A percentile compares a stretch with the other conserved stretches of the same genome.
Evolutionary conservation across 352 stramenopile genomes (phyloP).

Genomic region (Pythium dissimile): DNA sequence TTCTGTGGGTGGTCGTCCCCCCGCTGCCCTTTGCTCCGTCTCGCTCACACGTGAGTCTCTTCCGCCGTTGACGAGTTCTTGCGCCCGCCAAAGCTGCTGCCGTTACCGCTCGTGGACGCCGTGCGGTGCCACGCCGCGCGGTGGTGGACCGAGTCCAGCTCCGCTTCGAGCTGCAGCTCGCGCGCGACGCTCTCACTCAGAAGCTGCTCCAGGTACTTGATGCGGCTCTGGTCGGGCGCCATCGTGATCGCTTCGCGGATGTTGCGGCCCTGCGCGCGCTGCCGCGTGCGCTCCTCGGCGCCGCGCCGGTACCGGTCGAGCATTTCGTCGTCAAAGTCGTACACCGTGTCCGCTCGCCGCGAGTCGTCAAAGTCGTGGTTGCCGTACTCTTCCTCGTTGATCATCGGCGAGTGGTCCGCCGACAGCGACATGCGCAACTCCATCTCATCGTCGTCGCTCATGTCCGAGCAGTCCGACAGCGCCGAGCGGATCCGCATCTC

Average conservation of each 20-base stretch:
- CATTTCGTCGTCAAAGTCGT: conserved; percentile 38
- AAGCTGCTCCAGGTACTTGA: conserved; percentile 87
- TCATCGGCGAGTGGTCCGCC: conserved; percentile 11
- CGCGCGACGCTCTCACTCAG: conserved; percentile 79
- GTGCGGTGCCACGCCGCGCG: conserved; percentile 23
- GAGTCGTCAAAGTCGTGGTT: conserved; percentile 23
- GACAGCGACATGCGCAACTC: conserved; percentile 16
- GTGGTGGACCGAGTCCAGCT: conserved; percentile 68
- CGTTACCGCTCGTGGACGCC: neutral
- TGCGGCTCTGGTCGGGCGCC: conserved; percentile 74
- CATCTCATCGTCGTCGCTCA: conserved; percentile 75
- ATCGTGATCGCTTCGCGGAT: conserved; percentile 74
- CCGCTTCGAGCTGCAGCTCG: conserved; percentile 78
- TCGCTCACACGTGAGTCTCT: conserved; percentile 12
- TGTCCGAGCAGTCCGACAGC: conserved; percentile 76
- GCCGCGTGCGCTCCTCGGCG: conserved; percentile 69
- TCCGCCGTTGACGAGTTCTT: conserved; percentile 18
- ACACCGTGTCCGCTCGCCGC: conserved; percentile 14
- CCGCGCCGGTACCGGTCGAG: conserved; percentile 55
- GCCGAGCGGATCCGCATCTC: conserved; percentile 58
- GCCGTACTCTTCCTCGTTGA: conserved; percentile 24
- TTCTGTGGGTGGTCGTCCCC: conserved; percentile 3
- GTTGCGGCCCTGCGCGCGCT: conserved; percentile 72
- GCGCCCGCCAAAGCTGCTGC: neutral
- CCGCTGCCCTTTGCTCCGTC: neutral